These are phyloP conservation scores for Fusarium begoniae DNA, from an alignment of 2,329 filamentous ascomycete species.

Conservation along the genomic window DNA sequence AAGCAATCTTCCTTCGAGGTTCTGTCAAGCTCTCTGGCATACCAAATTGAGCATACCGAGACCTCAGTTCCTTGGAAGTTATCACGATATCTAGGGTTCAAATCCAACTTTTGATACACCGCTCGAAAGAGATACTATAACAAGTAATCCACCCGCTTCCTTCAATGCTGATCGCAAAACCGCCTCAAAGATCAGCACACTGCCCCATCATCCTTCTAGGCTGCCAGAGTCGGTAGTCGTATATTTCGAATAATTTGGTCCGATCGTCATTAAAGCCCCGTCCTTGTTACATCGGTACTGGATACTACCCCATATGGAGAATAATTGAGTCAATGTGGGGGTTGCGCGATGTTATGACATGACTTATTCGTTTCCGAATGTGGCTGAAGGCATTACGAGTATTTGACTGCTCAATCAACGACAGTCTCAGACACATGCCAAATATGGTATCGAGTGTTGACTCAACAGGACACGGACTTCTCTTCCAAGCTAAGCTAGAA, in stretches of 20 bases:
- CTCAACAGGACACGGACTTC: fast-evolving
- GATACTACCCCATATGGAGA: not conserved
- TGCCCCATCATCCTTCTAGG: not conserved
- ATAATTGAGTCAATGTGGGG: not conserved
- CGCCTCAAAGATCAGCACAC: not conserved
- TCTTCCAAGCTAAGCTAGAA: not conserved
- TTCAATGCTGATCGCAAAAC: not conserved
- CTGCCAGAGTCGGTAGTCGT: not conserved
- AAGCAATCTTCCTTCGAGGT: not conserved
- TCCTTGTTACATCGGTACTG: not conserved
- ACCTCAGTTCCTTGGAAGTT: fast-evolving
- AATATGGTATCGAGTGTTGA: not conserved
- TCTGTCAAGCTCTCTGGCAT: not conserved
- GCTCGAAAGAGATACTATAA: not conserved
- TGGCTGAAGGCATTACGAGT: not conserved
- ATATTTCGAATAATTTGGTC: not conserved
- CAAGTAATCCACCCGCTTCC: not conserved
- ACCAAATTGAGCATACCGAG: not conserved
- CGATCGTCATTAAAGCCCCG: not conserved
- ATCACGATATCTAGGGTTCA: not conserved
- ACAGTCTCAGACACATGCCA: not conserved
- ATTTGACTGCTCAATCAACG: too few relatives aligned
- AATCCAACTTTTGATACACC: not conserved
- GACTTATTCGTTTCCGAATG: not conserved
- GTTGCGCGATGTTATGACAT: fast-evolving